phyloP scores from a whole-genome alignment of 192 early-diverging fungal species.

The Podochytrium sp. region DNA sequence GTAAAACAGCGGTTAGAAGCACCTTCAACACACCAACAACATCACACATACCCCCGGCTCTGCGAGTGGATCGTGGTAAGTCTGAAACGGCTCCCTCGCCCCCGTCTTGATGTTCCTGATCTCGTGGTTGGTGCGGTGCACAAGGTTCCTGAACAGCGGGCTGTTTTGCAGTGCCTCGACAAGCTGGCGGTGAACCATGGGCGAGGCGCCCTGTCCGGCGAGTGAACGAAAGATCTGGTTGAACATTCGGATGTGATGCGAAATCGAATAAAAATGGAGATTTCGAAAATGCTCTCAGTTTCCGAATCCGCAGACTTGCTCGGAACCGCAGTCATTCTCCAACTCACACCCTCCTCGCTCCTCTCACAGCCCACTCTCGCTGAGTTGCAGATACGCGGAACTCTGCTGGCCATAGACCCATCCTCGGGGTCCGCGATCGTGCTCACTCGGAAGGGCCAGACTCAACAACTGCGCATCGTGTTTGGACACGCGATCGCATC shows the following conservation, averaged over 20 bases:
- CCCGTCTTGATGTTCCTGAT: slow-evolving; percentile 3
- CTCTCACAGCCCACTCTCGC: not conserved
- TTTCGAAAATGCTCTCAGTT: not conserved
- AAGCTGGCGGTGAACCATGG: slow-evolving; percentile 25
- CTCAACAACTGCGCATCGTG: not conserved
- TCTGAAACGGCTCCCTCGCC: not conserved
- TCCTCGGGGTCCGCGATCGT: not conserved
- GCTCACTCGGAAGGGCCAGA: not conserved
- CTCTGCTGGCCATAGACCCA: not conserved
- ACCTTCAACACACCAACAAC: not conserved
- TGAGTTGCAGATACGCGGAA: not conserved
- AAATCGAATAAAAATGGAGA: not conserved
- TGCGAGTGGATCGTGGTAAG: slow-evolving; percentile 12
- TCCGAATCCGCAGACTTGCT: not conserved
- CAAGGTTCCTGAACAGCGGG: slow-evolving; percentile 18
- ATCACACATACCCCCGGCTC: slow-evolving; percentile 21
- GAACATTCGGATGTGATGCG: slow-evolving; percentile 6
- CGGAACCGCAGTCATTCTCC: not conserved
- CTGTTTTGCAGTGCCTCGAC: slow-evolving; percentile 18
- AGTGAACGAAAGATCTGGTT: slow-evolving; percentile 8
- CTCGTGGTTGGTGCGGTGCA: slow-evolving; percentile 32
- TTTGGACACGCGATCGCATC: not conserved
- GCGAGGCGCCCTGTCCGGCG: not conserved
- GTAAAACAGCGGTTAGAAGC: not conserved
- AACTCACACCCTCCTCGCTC: not conserved